phyloP scores from a whole-genome alignment of 2,329 filamentous ascomycete species.

The Aspergillus pseudoglaucus region DNA sequence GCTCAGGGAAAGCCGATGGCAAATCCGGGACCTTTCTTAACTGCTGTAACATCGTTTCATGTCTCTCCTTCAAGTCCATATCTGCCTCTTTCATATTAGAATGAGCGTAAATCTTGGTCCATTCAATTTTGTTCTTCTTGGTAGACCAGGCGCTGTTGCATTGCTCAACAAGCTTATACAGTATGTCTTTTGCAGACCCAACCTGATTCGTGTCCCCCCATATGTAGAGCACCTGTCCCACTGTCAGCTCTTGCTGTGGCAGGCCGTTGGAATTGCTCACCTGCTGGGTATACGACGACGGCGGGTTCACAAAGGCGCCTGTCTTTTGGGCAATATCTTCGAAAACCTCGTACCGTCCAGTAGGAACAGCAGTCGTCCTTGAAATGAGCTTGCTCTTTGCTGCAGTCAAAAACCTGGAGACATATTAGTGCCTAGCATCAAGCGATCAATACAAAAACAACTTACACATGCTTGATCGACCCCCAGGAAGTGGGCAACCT shows the following conservation, averaged over 20 bases:
- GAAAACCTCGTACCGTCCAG: constrained; percentile 18
- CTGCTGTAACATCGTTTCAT: constrained; percentile 16
- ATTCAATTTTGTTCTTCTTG: constrained; percentile 14
- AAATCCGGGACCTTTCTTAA: constrained; percentile 20
- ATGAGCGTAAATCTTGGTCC: constrained; percentile 20
- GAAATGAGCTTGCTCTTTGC: constrained; percentile 8
- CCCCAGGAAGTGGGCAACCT: constrained; percentile 15
- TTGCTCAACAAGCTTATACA: constrained; percentile 13
- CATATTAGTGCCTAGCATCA: neutral
- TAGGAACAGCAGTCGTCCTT: constrained; percentile 1
- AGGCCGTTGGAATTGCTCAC: constrained; percentile 8
- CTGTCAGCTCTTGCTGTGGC: neutral
- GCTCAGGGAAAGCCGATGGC: constrained; percentile 16
- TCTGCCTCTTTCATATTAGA: constrained; percentile 18
- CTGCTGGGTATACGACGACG: constrained; percentile 14
- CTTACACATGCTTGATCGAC: constrained; percentile 18
- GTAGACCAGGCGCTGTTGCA: constrained; percentile 8
- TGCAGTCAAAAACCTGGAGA: constrained; percentile 13
- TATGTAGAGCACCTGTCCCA: constrained; percentile 15
- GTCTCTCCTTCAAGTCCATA: constrained; percentile 16
- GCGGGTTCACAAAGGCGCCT: constrained; percentile 21
- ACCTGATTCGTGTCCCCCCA: constrained; percentile 23
- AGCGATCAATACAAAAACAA: neutral
- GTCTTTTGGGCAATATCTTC: constrained; percentile 21
- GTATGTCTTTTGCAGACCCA: constrained; percentile 14